These are phyloP conservation scores for Hemisphaericaspora xylofermentans DNA, from an alignment of 1,139 yeast genomes.

Conservation along the genomic window DNA sequence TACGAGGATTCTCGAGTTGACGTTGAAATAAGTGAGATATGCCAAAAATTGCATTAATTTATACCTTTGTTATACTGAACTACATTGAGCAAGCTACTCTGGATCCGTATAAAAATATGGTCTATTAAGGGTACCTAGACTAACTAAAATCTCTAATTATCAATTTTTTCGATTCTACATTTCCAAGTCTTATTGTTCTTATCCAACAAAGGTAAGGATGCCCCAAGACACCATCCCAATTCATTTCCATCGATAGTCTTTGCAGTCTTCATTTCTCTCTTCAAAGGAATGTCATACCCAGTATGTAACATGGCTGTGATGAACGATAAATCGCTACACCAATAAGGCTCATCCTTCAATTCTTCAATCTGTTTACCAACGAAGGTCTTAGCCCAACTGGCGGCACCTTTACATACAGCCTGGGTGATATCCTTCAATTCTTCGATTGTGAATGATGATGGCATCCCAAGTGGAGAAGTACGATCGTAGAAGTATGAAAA, in stretches of 20 bases:
- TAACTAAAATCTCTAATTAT: no score
- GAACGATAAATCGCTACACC: slow-evolving; percentile 92
- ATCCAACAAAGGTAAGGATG: slow-evolving; percentile 85
- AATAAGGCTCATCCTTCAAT: slow-evolving; percentile 76
- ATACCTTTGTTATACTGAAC: no score
- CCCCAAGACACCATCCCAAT: slow-evolving; percentile 98
- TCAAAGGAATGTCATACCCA: slow-evolving; percentile 91
- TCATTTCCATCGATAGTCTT: slow-evolving; percentile 85
- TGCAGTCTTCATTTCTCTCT: slow-evolving; percentile 89
- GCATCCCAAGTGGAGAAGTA: slow-evolving; percentile 92
- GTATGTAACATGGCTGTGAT: slow-evolving; percentile 87
- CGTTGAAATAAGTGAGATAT: no score
- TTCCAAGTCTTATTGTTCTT: slow-evolving; percentile 62
- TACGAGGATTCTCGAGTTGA: no score
- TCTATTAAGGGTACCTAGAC: background rate
- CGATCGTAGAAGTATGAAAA: slow-evolving; percentile 95
- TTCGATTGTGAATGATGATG: slow-evolving; percentile 77
- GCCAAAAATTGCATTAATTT: no score
- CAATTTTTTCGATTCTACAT: slow-evolving; percentile 47
- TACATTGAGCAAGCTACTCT: no score
- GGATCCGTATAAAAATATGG: no score
- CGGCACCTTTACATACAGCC: slow-evolving; percentile 81
- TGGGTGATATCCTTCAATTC: slow-evolving; percentile 82
- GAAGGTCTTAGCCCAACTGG: slow-evolving; percentile 62
- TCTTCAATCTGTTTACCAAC: slow-evolving; percentile 66